Conservation (phyloP, 2,329 filamentous ascomycete species). For the Trichophyton simii region DNA sequence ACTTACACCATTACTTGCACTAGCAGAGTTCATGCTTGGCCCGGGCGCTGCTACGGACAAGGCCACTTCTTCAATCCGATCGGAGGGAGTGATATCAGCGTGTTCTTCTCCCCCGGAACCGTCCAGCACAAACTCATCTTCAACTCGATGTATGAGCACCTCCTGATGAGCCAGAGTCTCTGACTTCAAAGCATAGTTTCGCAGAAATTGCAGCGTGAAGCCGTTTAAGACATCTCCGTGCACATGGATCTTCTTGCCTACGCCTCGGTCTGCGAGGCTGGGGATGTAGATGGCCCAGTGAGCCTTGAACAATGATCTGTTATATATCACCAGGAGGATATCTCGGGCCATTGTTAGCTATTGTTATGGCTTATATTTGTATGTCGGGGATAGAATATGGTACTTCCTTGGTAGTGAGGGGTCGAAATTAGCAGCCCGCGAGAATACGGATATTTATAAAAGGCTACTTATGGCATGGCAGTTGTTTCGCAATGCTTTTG, state of each 20-base stretch:
- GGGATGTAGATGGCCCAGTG: slow-evolving; percentile 20
- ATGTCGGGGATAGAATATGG: no score
- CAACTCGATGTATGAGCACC: neutral
- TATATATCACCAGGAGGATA: slow-evolving; percentile 16
- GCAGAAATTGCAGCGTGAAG: slow-evolving; percentile 15
- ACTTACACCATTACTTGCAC: slow-evolving; percentile 2
- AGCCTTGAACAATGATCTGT: slow-evolving; percentile 17
- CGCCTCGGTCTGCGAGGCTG: neutral
- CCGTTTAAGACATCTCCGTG: slow-evolving; percentile 15
- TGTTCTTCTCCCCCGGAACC: slow-evolving; percentile 3
- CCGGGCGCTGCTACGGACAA: slow-evolving; percentile 15
- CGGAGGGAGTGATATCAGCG: slow-evolving; percentile 4
- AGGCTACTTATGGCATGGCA: no score
- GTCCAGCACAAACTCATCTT: neutral
- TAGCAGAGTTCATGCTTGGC: slow-evolving; percentile 13
- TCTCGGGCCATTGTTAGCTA: slow-evolving; percentile 5
- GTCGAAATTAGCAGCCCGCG: neutral
- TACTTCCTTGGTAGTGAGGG: neutral
- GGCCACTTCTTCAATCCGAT: slow-evolving; percentile 16
- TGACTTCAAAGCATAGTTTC: slow-evolving; percentile 14
- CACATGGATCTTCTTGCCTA: slow-evolving; percentile 18
- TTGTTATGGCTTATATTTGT: no score
- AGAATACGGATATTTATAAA: no score
- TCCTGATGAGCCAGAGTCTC: neutral
- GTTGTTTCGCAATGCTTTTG: no score